phyloP scores from a whole-genome alignment of 1,284 basidiomycete genomes.

The Tylopilus sp. region DNA sequence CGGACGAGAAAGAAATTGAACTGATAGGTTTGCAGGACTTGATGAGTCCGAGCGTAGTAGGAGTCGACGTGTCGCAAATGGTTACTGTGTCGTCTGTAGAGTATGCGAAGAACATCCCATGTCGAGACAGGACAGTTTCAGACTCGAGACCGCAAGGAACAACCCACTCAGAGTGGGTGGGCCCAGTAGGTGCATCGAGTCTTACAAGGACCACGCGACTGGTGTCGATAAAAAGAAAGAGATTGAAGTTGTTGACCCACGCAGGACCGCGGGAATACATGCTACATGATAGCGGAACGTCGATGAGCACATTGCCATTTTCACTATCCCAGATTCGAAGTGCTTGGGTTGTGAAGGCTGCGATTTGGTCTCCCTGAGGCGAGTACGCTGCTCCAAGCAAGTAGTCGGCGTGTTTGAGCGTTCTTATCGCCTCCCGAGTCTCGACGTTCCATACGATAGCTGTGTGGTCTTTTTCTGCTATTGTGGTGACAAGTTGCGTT shows the following conservation, averaged over 20 bases:
- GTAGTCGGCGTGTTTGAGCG: background rate
- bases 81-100: background rate
- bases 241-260: conserved; percentile 1
- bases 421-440: background rate
- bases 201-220: too few species aligned
- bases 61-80: conserved; percentile 6
- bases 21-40: too few species aligned
- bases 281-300: background rate
- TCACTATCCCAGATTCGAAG: conserved; percentile 1
- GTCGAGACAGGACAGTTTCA: background rate
- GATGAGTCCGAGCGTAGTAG: background rate
- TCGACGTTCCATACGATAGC: conserved; percentile 7
- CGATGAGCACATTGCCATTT: background rate
- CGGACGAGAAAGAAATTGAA: background rate
- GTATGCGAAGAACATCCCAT: conserved; percentile 4
- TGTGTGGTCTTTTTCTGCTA: background rate
- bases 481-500: conserved; percentile 10
- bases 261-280: background rate
- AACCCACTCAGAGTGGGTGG: background rate
- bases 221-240: conserved; percentile 10
- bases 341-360: too few species aligned
- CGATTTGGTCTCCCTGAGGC: conserved; percentile 1
- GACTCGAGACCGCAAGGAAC: background rate
- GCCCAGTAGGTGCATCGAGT: background rate
- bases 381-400: background rate